Evolutionary conservation across 768 basidiomycete genomes (phyloP).

Genomic region (Termitomyces heimii): DNA sequence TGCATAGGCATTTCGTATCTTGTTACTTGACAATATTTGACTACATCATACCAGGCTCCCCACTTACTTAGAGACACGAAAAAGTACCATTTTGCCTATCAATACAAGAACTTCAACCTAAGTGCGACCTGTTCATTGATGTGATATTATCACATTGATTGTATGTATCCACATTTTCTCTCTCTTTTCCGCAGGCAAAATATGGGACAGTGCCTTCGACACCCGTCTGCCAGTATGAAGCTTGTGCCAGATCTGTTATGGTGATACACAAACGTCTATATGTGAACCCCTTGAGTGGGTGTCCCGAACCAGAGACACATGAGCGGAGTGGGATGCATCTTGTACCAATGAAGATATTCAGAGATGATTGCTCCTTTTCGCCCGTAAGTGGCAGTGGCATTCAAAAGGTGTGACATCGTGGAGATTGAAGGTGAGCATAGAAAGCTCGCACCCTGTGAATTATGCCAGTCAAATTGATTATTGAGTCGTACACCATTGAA

Average conservation of each 20-base stretch:
- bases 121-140: constrained; percentile 40
- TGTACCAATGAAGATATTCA: no score
- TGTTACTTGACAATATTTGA: constrained; percentile 25
- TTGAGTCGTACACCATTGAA: background rate
- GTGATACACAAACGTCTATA: no score
- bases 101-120: constrained; percentile 97
- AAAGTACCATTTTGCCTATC: constrained; percentile 95
- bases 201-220: constrained; percentile 93
- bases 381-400: no score
- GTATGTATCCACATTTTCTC: background rate
- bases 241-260: background rate
- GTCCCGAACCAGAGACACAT: no score
- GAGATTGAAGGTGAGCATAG: background rate
- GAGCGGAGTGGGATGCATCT: no score
- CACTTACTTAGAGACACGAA: constrained; percentile 88
- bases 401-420: background rate
- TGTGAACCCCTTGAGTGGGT: no score
- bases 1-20: constrained; percentile 43
- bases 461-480: background rate
- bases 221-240: constrained; percentile 64
- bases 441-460: background rate
- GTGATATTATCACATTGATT: background rate
- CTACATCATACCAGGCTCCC: constrained; percentile 87
- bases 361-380: no score
- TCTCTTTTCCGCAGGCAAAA: constrained; percentile 50